Evolutionary conservation across 2,329 filamentous ascomycete genomes (phyloP), one percentile per base, ranked within the genome.

Genomic region (Epichloe coenophiala): DNA sequence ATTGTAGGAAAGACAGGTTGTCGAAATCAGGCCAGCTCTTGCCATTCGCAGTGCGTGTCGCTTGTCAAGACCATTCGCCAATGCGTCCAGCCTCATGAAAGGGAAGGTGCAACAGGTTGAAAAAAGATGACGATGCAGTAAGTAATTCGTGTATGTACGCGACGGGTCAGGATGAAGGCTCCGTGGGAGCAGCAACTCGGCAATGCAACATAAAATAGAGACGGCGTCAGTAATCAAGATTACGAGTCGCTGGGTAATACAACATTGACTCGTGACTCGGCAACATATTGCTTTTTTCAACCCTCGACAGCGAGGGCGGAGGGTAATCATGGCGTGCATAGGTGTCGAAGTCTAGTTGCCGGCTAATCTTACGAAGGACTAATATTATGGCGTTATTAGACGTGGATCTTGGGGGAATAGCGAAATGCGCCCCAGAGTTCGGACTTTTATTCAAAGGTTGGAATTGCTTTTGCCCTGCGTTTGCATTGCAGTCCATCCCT

Each of bases 181-280:
- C 27, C 3, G n/a, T 8, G 33, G 15, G 21, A 36, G 15, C 27
- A 17, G 31, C 38, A 17, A 15, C 17, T n/a, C 35, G 4, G 17
- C 46, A 48, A 35, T 41, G 23, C 23, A 21, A 36, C 27, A 41
- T 5, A 41, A 19, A 17, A 17, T 23, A 21, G 37, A 41, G 7
- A 38, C 7, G 9, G n/a, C 15, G 41, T n/a, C 49, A 19, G 33
- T 31, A 38, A 43, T 37, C 43, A n/a, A 43, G 19, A 48, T 48
- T 35, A 45, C 35, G 39, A 45, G 45, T 51, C 23, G 33, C 23
- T 19, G 15, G 31, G 39, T 48, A 39, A 51, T 51, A 39, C 49
- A 44, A 38, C 21, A 41, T 48, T 48, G 45, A 51, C 40, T 47
- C 33, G 39, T 47, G 49, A 51, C 35, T 48, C n/a, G 38, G 23